Base-by-base conservation (phyloP, 371 early-diverging fungal species). In the Blakeslea trispora region DNA sequence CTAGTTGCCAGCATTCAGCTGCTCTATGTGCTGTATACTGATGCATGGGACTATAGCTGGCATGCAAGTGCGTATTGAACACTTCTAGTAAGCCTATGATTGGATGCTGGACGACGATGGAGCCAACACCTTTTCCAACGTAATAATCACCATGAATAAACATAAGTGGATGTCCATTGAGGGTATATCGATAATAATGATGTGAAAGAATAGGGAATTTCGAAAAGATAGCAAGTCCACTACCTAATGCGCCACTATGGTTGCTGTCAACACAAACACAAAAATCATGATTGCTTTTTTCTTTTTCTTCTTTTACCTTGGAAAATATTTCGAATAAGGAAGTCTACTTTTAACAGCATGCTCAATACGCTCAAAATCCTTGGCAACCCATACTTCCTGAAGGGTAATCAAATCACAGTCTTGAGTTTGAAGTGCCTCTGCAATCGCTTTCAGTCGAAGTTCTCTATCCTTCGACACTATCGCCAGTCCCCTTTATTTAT, bases 61-160 rank as follows among this genome's bases (percentile, higher is more conserved):
- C 82, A 49, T 81, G 81, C n/a, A 75, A 46, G 59, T 82, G 83
- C 5, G 83, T 82, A 41, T 75, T 81, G 49, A 74, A 81, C n/a
- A 82, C 68, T 39, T 79, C 76, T 34, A 79, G 60, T 19, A 71
- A 55, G 8, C 83, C 83, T 31, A 67, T 52, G 9, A 39, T 42
- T 0, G 83, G 83, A 58, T 82, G 83, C 7, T 66, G 32, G 14
- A 82, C 59, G 5, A 68, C 44, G 1, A 61, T 66, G 14, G 76
- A 69, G 11, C 66, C 81, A 18, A 71, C 63, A 6, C 76, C 72
- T 69, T 82, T 82, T 24, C 81, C 81, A 18, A 72, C 78, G 54
- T 70, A 81, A 65, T 71, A 82, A 52, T 82, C 83, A 0, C 81
- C 80, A 53, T 79, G 83, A 13, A 66, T 57, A 31, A 81, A 32